phyloP scores from a whole-genome alignment of 2,329 filamentous ascomycete genomes.

The Neofusicoccum sp. region DNA sequence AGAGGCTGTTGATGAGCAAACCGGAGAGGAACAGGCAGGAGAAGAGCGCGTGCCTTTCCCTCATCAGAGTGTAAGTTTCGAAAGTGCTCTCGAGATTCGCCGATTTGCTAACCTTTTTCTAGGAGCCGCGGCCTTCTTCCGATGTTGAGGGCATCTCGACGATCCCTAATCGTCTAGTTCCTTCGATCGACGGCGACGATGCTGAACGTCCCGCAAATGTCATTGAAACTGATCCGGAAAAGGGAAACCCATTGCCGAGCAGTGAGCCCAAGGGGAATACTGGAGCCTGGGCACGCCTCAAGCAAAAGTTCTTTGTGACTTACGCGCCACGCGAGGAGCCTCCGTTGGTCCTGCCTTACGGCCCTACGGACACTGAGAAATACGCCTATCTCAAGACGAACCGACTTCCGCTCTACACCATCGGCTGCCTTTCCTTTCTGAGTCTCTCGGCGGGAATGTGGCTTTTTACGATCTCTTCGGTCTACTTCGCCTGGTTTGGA shows the following conservation, averaged over 20 bases:
- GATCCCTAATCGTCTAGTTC: no score
- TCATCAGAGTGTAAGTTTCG: no score
- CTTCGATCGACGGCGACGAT: no score
- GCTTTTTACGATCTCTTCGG: constrained; percentile 40
- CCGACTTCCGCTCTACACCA: constrained; percentile 40
- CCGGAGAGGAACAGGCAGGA: no score
- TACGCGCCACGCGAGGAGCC: constrained; percentile 38
- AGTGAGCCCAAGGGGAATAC: not conserved
- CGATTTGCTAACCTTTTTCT: no score
- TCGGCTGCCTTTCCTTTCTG: constrained; percentile 42
- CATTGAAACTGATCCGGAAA: no score
- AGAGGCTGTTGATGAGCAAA: not conserved
- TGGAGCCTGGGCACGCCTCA: not conserved
- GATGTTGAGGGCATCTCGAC: no score
- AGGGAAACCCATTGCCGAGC: no score
- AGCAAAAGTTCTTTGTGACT: constrained; percentile 26
- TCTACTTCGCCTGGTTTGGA: constrained; percentile 41
- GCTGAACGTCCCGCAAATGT: no score
- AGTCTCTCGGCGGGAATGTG: constrained; percentile 45
- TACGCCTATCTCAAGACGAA: constrained; percentile 41
- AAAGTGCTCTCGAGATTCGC: no score
- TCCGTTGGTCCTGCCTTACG: constrained; percentile 35
- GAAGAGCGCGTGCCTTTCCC: no score
- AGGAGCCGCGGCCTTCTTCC: no score
- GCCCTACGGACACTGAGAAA: constrained; percentile 43